Evolutionary conservation across 257 asterid genomes (phyloP).

Genomic region (Cruciata laevipes): DNA sequence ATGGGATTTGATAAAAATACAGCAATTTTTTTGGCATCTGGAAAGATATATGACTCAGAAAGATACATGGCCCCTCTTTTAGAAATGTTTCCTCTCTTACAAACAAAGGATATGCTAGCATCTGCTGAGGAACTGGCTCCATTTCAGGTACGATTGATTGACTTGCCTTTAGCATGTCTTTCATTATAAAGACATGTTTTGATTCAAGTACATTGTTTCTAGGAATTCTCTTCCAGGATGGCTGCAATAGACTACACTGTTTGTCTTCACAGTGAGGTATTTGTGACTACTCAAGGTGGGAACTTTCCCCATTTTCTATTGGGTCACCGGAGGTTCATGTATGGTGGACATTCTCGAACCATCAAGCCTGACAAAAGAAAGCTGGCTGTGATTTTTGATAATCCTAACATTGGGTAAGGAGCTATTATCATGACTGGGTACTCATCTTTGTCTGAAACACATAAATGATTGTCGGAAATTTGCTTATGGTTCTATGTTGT

Average conservation of each 20-base stretch:
- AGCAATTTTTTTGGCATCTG: constrained; percentile 90
- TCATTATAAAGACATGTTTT: constrained; percentile 16
- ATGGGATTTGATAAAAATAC: constrained; percentile 91
- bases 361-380: constrained; percentile 91
- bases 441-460: neutral
- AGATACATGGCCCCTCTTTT: constrained; percentile 87
- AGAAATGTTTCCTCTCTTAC: constrained; percentile 90
- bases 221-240: constrained; percentile 96
- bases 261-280: constrained; percentile 98
- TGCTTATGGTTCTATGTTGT: constrained; percentile 7
- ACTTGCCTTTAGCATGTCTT: constrained; percentile 3
- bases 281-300: constrained; percentile 98
- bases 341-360: constrained; percentile 93
- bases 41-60: constrained; percentile 82
- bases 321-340: constrained; percentile 90
- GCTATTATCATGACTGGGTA: constrained; percentile 12
- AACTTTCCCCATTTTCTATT: constrained; percentile 93
- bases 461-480: neutral
- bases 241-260: constrained; percentile 99
- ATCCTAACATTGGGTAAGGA: constrained; percentile 76
- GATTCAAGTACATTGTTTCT: constrained; percentile 33
- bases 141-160: constrained; percentile 60
- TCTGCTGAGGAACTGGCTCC: constrained; percentile 78
- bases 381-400: constrained; percentile 67
- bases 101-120: constrained; percentile 89